Base-by-base conservation (phyloP, 1,284 basidiomycete species). In the Cystobasidium pallidum region DNA sequence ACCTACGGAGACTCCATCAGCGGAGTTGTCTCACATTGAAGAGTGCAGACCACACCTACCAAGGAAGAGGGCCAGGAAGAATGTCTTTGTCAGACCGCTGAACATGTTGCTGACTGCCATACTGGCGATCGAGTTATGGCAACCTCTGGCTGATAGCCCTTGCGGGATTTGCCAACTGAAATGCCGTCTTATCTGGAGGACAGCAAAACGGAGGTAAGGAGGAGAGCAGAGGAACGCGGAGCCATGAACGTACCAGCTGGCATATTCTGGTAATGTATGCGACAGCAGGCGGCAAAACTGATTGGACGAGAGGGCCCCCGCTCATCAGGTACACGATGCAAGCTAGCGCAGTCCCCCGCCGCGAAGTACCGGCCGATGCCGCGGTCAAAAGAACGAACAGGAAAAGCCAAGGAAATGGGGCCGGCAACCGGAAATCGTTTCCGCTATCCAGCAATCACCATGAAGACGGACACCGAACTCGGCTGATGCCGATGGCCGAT, bases 11-110 rank as follows among this genome's bases (percentile, higher is more conserved):
- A 24, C n/a, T 2, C 24, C 4, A 39, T 58, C 32, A 34, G 36
- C 21, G 39, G 30, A 26, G 43, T n/a, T 45, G 3, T 6, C 43
- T 11, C 19, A n/a, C 39, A 4, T 45, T 13, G 7, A 26, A 34
- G 32, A n/a, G 6, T 36, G 6, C 13, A 41, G 24, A 62, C 36
- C 36, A 6, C 26, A 30, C 61, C n/a, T 28, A 64, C 61, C 61
- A 7, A 64, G 64, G 32, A 66, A 66, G 13, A 66, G 64, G 26
- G 49, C 64, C 26, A 66, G 43, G 64, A 52, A 66, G 51, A 66
- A 66, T 2, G 64, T 66, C 64, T 55, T 66, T 21, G 47, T 36
- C 21, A 66, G 52, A 54, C 49, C 64, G 64, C 64, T 52, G 51
- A 66, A 55, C 24, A 30, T 30, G 34, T 54, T 43, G 17, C 45